Conservation (phyloP, 768 basidiomycete genomes). For the Udeniomyces megalosporus region DNA sequence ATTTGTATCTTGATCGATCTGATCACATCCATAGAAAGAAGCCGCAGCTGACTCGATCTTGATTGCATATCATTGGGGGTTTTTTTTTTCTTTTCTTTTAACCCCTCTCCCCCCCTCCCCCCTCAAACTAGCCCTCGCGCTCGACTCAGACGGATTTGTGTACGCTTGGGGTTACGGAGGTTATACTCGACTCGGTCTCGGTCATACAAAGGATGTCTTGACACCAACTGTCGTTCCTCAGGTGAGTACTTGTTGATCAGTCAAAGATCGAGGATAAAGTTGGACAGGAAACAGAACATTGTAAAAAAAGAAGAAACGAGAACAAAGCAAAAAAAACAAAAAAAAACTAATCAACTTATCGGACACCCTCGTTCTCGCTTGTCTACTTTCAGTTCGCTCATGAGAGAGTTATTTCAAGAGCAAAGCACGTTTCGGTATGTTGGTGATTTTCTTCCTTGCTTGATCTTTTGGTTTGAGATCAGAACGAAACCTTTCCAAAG, state of each 20-base stretch:
- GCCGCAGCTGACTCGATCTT: not conserved
- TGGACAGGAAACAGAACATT: too few species aligned
- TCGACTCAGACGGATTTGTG: constrained; percentile 63
- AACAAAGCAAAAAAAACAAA: too few species aligned
- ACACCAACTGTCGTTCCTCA: constrained; percentile 71
- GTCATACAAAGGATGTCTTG: constrained; percentile 64
- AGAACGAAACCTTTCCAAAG: too few species aligned
- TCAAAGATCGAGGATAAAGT: too few species aligned
- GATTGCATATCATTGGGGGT: too few species aligned
- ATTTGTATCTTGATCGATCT: too few species aligned
- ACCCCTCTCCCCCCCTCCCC: too few species aligned
- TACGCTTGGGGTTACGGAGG: constrained; percentile 56
- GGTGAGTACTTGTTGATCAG: constrained; percentile 22
- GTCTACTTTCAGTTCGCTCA: not conserved
- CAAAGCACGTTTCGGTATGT: not conserved
- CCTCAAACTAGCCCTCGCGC: constrained; percentile 43
- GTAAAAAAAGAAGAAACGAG: too few species aligned
- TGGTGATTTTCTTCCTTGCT: constrained; percentile 10
- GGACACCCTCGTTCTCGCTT: not conserved
- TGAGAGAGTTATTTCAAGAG: not conserved
- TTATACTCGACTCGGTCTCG: constrained; percentile 61
- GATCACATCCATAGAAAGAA: too few species aligned
- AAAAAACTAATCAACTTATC: too few species aligned
- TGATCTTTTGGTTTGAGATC: too few species aligned
- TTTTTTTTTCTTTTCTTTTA: too few species aligned